Conservation (phyloP, 225 moss, liverwort and hornwort species). For the Ulota crispa region DNA sequence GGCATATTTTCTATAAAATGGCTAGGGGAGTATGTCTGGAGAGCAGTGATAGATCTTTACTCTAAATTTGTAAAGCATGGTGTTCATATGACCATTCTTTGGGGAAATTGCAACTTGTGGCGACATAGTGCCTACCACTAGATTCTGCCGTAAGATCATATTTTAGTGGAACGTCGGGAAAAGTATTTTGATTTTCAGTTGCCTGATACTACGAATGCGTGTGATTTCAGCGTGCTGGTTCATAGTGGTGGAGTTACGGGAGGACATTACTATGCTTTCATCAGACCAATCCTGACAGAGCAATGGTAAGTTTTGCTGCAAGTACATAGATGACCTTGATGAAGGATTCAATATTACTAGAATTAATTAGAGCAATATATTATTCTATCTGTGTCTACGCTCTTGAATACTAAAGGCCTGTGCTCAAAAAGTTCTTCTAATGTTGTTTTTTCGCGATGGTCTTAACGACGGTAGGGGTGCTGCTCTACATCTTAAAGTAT, state of each 20-base stretch:
- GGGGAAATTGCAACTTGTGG: not conserved
- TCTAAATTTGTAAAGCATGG: not conserved
- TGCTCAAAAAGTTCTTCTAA: not conserved
- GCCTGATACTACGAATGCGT: not conserved
- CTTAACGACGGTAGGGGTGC: not conserved
- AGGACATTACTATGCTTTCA: slow-evolving; percentile 98
- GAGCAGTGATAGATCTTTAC: not conserved
- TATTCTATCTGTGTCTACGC: not conserved
- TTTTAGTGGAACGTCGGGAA: not conserved
- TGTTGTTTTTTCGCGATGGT: not conserved
- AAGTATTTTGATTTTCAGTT: not conserved
- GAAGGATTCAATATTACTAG: not conserved
- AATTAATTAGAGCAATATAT: not conserved
- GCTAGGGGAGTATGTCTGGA: not conserved
- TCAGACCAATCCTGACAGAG: slow-evolving; percentile 91
- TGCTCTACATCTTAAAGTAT: not conserved
- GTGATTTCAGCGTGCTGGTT: slow-evolving; percentile 74
- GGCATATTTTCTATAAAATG: not conserved
- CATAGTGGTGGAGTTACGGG: slow-evolving; percentile 95
- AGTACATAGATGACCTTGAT: not conserved
- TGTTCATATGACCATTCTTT: not conserved
- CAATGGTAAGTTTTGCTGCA: slow-evolving; percentile 66
- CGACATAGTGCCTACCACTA: not conserved
- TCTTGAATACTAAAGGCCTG: not conserved
- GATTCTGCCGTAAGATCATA: not conserved